A percentile compares a stretch with the other conserved stretches of the same genome.
phyloP scores from a whole-genome alignment of 768 basidiomycete genomes.

The Amanita pallidorosea region DNA sequence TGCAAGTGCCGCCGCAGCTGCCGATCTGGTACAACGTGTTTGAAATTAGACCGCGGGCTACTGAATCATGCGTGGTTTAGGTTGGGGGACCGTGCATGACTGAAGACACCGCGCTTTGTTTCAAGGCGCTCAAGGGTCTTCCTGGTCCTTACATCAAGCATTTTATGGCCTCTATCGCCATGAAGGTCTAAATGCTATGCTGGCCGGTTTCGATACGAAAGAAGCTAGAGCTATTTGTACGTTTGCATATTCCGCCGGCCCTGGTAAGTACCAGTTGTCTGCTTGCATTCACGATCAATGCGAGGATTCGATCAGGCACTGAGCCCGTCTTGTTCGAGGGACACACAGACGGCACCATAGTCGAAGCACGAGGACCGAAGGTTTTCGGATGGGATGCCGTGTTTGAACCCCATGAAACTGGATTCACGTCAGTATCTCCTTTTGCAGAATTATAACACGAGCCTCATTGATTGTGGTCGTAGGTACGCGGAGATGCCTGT shows the following conservation, averaged over 20 bases:
- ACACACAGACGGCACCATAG: conserved; percentile 80
- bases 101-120: conserved; percentile 93
- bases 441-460: not conserved
- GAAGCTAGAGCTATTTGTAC: conserved; percentile 90
- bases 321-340: conserved; percentile 40
- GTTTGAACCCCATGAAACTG: conserved; percentile 69
- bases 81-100: conserved; percentile 47
- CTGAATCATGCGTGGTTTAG: conserved; percentile 15
- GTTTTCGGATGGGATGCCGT: conserved; percentile 89
- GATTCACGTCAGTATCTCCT: conserved; percentile 55
- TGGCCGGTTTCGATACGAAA: conserved; percentile 65
- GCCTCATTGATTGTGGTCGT: conserved; percentile 3
- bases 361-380: conserved; percentile 67
- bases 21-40: conserved; percentile 46
- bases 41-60: not conserved
- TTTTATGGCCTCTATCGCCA: conserved; percentile 39
- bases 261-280: conserved; percentile 27
- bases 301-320: not conserved
- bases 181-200: conserved; percentile 80
- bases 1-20: conserved; percentile 80
- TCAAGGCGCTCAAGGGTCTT: conserved; percentile 78
- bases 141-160: conserved; percentile 98
- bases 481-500: conserved; percentile 73
- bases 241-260: conserved; percentile 87
- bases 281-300: not conserved